Base-by-base conservation (phyloP, 331 rosid genomes). In the Arachis monticola region DNA sequence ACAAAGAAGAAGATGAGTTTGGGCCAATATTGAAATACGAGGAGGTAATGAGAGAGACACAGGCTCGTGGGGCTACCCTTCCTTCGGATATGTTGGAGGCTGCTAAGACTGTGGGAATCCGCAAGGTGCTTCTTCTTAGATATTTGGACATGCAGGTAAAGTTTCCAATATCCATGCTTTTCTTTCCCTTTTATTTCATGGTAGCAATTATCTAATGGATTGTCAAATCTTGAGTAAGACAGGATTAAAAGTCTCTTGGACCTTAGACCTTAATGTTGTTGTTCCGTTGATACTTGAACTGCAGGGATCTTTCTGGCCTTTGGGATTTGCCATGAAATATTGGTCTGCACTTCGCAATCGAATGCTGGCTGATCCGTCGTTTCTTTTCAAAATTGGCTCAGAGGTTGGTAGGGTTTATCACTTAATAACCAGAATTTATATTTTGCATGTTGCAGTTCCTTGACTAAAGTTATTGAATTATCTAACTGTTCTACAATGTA, bases 1-100 rank as follows among this genome's bases (percentile, higher is more conserved):
- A 74, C 35, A 13, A 83, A 4, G 98, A 94, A 72, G 96, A 83
- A 70, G 92, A 81, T 76, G 99, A 94, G 73, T 87, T 92, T 73
- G 99, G 99, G 80, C 91, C 95, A 6, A 41, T 94, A 40, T 17
- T 94, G 83, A 92, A 86, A 75, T 87, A 83, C 31, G 96, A 87
- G 12, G 97, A 94, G 67, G 92, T 92, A 73, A 83, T 94, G 90
- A 83, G 85, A 79, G 93, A 92, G 89, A 71, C 84, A 1, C 77
- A 88, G 79, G 88, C 93, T 53, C 83, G 96, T 7, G 91, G 99
- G 8, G 91, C 77, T 42, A 85, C 78, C 46, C 96, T 94, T 59
- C 97, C 99, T 53, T 80, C 66, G 3, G 97, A 92, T 80, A 90
- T 94, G 97, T 79, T 94, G 68, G 97, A 88, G 85, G 96, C 99